Conservation (phyloP, 106 monocot genomes). For the Platanthera guangdongensis region DNA sequence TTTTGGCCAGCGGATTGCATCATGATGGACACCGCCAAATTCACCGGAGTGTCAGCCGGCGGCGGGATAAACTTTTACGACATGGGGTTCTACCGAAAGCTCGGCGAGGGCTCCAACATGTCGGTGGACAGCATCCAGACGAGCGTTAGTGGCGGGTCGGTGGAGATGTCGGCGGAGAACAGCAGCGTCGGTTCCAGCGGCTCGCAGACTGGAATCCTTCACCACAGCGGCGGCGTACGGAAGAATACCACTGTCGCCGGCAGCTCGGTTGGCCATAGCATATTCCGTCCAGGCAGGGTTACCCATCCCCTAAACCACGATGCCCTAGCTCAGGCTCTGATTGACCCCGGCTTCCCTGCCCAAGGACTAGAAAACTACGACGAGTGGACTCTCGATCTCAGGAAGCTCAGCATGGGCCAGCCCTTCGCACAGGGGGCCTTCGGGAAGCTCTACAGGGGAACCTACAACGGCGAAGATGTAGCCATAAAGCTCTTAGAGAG, state of each 20-base stretch:
- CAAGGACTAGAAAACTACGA: constrained; percentile 48
- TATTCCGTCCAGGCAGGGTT: constrained; percentile 26
- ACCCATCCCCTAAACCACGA: constrained; percentile 39
- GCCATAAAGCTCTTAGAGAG: constrained; percentile 59
- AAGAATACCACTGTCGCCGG: constrained; percentile 22
- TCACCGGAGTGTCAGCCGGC: constrained; percentile 18
- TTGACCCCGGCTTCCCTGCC: constrained; percentile 34
- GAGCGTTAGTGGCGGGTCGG: constrained; percentile 32
- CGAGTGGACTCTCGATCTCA: constrained; percentile 56
- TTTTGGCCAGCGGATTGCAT: neutral
- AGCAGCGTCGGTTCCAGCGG: constrained; percentile 45
- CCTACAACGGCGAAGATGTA: constrained; percentile 59
- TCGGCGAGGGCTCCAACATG: constrained; percentile 56
- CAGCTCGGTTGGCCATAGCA: constrained; percentile 30
- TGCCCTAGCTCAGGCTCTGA: constrained; percentile 47
- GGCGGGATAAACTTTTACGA: constrained; percentile 22
- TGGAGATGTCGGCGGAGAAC: constrained; percentile 34
- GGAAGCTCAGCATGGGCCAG: constrained; percentile 48
- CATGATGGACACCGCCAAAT: constrained; percentile 47
- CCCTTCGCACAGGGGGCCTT: constrained; percentile 73
- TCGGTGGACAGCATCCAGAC: constrained; percentile 32
- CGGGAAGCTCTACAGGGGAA: constrained; percentile 64
- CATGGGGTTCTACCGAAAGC: constrained; percentile 45
- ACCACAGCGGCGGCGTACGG: constrained; percentile 40
- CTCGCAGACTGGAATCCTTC: constrained; percentile 51